A percentile compares a stretch with the other conserved stretches of the same genome.
These are phyloP conservation scores for Otatea glauca DNA, from an alignment of 176 grass and related monocot genomes.

Conservation along the genomic window DNA sequence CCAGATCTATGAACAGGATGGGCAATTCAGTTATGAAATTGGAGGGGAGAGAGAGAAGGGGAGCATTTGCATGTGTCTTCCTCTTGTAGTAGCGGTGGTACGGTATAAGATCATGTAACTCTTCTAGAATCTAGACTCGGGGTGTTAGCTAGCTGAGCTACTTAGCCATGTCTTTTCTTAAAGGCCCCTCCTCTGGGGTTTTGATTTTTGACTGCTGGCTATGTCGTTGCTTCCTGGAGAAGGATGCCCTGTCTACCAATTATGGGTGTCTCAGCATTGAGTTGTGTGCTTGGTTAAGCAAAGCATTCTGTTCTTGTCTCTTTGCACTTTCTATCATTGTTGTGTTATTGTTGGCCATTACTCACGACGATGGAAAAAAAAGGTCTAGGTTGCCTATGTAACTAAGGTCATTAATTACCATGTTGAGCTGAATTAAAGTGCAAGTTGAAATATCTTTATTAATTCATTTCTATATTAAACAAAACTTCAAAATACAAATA, in stretches of 20 bases:
- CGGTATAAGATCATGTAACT: slow-evolving; percentile 2
- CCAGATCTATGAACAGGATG: slow-evolving; percentile 47
- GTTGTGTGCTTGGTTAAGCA: slow-evolving; percentile 39
- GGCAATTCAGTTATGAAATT: slow-evolving; percentile 42
- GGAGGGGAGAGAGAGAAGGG: neutral
- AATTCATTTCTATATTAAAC: neutral
- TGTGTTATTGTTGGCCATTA: slow-evolving; percentile 32
- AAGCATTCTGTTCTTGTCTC: slow-evolving; percentile 52
- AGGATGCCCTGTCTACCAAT: slow-evolving; percentile 56
- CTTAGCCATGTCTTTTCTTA: slow-evolving; percentile 35
- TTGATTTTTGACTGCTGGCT: slow-evolving; percentile 51
- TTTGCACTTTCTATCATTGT: slow-evolving; percentile 38
- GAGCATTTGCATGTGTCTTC: slow-evolving; percentile 30
- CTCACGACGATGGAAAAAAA: slow-evolving; percentile 17
- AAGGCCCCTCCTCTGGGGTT: slow-evolving; percentile 21
- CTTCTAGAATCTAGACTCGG: neutral
- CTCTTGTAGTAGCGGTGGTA: slow-evolving; percentile 17
- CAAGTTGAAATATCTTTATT: neutral
- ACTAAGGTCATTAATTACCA: neutral
- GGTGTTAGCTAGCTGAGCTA: neutral
- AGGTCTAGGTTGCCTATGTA: neutral
- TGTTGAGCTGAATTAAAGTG: neutral
- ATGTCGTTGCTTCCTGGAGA: slow-evolving; percentile 59
- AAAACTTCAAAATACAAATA: neutral
- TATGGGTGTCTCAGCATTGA: slow-evolving; percentile 36